Evolutionary conservation across 805 yeast genomes (phyloP), one percentile per base, ranked within the genome.

Genomic region (Candida dajiaensis): DNA sequence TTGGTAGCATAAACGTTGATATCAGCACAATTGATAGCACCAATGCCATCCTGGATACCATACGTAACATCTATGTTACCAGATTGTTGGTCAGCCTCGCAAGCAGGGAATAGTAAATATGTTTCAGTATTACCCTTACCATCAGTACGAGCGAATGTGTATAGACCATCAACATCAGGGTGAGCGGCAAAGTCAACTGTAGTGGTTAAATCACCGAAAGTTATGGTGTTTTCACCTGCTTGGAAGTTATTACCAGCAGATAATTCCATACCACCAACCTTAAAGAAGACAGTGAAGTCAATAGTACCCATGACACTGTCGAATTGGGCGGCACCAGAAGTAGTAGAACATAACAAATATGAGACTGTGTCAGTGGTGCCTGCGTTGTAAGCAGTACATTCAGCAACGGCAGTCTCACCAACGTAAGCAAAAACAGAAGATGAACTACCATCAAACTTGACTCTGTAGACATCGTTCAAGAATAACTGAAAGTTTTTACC

Each of bases 201-300:
- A 3, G 68, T 51, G 4, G 65, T 48, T 19, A 65, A 42, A 11
- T 43, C 50, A 40, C 55, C 56, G 49, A 66, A 61, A 15, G 57
- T 51, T 16, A 68, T 47, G 1, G 51, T 46, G 45, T 58, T 62
- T 9, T 50, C 44, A 29, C 72, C 73, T 28, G 57, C 51, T 18
- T 42, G 37, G 43, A 61, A 64, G 22, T 44, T 42, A 3, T 55
- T 50, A 15, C 72, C 66, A 40, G 62, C 65, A 19, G 57, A 41
- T 43, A 59, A 49, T 4, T 56, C 41, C 22, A 66, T 59, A 29
- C 66, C 71, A 52, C 73, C 74, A 47, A 50, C 61, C 44, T 59
- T 61, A 41, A 68, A 67, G 41, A 58, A 57, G 3, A 66, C 53
- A 10, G 62, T 54, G 22, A 63, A 57, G 3, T 61, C 48, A 6